Evolutionary conservation across 2,329 filamentous ascomycete genomes (phyloP).

Genomic region (Aspergillus nomiae): DNA sequence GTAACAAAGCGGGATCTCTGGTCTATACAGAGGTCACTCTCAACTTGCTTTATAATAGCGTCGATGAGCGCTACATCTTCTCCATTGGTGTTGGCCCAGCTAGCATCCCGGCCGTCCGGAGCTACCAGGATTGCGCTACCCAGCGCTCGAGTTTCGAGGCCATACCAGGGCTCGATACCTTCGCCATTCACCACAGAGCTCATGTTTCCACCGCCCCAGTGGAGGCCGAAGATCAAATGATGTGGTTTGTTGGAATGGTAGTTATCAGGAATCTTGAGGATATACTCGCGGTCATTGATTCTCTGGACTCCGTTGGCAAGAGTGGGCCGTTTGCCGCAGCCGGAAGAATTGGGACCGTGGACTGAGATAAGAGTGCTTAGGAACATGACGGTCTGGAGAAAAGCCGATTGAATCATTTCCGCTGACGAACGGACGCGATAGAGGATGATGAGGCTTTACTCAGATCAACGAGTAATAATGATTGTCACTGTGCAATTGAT

Average conservation of each 20-base stretch:
- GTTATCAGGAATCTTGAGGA: conserved; percentile 22
- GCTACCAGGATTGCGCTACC: conserved; percentile 48
- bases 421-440: neutral
- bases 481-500: neutral
- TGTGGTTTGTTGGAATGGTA: conserved; percentile 45
- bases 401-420: neutral
- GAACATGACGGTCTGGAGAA: neutral
- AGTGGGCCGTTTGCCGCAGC: conserved; percentile 16
- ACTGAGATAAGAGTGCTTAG: neutral
- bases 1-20: conserved; percentile 45
- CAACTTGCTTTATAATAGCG: conserved; percentile 39
- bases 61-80: conserved; percentile 37
- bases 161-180: conserved; percentile 41
- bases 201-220: conserved; percentile 46
- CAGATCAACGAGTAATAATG: neutral
- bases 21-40: conserved; percentile 47
- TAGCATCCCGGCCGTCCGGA: conserved; percentile 45
- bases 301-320: conserved; percentile 14
- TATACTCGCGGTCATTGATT: conserved; percentile 17
- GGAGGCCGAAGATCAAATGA: conserved; percentile 47
- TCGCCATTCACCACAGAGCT: conserved; percentile 37
- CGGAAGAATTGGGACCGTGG: conserved; percentile 25
- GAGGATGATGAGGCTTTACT: neutral
- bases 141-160: conserved; percentile 38
- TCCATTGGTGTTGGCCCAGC: conserved; percentile 48